Evolutionary conservation across 257 asterid species (phyloP).

Genomic region (Ajuga chamaepitys): DNA sequence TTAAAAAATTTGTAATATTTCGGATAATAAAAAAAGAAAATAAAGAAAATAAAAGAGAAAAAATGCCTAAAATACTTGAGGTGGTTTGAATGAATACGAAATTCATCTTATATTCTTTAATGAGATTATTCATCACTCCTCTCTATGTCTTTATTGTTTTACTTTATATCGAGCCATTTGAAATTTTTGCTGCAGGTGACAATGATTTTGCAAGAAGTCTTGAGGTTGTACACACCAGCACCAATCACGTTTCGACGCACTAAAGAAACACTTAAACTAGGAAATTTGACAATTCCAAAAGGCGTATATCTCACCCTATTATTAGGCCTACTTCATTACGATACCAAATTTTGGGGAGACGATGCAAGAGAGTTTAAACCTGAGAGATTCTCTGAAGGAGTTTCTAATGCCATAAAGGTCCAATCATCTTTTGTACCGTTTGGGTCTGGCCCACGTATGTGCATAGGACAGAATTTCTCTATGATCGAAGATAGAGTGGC

Average conservation of each 20-base stretch:
- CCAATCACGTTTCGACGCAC: not conserved
- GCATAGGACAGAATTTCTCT: constrained; percentile 20
- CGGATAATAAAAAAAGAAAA: too few relatives aligned
- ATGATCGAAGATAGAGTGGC: constrained; percentile 19
- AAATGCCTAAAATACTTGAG: too few relatives aligned
- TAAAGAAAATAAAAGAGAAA: too few relatives aligned
- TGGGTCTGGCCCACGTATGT: constrained; percentile 22
- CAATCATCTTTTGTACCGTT: constrained; percentile 22
- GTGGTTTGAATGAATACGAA: too few relatives aligned
- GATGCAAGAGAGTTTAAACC: constrained; percentile 28
- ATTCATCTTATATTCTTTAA: too few relatives aligned
- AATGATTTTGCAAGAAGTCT: not conserved
- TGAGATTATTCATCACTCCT: too few relatives aligned
- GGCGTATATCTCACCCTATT: constrained; percentile 12
- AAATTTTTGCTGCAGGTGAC: not conserved
- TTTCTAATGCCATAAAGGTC: not conserved
- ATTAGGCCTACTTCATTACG: constrained; percentile 15
- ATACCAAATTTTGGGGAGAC: constrained; percentile 23
- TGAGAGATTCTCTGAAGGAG: constrained; percentile 20
- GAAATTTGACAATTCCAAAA: not conserved
- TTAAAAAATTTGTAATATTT: too few relatives aligned
- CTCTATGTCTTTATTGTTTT: too few relatives aligned
- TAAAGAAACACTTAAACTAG: not conserved
- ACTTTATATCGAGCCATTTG: too few relatives aligned
- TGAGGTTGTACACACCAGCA: not conserved